Evolutionary conservation across 2,329 filamentous ascomycete species (phyloP).

Genomic region (Penicillium sp.): DNA sequence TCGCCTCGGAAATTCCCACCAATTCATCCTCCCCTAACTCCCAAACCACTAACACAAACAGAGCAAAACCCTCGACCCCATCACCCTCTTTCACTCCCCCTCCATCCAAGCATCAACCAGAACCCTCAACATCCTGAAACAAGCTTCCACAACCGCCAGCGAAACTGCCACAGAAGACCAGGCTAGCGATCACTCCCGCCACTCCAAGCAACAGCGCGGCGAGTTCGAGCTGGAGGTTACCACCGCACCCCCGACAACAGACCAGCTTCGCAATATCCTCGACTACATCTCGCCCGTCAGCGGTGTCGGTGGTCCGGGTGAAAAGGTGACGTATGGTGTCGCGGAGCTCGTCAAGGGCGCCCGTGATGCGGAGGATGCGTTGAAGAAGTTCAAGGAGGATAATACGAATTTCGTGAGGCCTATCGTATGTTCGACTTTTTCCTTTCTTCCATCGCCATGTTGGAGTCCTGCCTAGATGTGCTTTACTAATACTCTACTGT

Average conservation of each 20-base stretch:
- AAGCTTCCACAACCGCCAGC: conserved; percentile 61
- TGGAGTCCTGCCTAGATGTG: no score
- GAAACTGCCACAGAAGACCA: conserved; percentile 65
- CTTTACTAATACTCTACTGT: conserved; percentile 18
- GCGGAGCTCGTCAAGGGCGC: conserved; percentile 67
- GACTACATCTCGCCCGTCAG: conserved; percentile 54
- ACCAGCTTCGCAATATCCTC: conserved; percentile 74
- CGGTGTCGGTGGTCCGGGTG: conserved; percentile 47
- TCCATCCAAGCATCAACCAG: conserved; percentile 62
- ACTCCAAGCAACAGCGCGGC: conserved; percentile 52
- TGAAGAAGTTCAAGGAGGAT: conserved; percentile 67
- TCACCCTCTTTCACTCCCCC: conserved; percentile 92
- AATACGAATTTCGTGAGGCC: conserved; percentile 61
- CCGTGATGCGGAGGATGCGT: conserved; percentile 62
- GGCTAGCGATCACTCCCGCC: conserved; percentile 55
- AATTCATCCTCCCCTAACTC: background rate
- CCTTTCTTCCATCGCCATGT: background rate
- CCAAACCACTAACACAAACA: conserved; percentile 28
- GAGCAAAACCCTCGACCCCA: conserved; percentile 76
- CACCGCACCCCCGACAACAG: conserved; percentile 66
- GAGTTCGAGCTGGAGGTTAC: conserved; percentile 83
- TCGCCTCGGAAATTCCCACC: background rate
- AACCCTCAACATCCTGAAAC: conserved; percentile 68
- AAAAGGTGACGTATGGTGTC: conserved; percentile 54
- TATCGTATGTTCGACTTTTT: conserved; percentile 51